Base-by-base conservation (phyloP, 129 eudicot species). In the Chrysanthemum makinoi region DNA sequence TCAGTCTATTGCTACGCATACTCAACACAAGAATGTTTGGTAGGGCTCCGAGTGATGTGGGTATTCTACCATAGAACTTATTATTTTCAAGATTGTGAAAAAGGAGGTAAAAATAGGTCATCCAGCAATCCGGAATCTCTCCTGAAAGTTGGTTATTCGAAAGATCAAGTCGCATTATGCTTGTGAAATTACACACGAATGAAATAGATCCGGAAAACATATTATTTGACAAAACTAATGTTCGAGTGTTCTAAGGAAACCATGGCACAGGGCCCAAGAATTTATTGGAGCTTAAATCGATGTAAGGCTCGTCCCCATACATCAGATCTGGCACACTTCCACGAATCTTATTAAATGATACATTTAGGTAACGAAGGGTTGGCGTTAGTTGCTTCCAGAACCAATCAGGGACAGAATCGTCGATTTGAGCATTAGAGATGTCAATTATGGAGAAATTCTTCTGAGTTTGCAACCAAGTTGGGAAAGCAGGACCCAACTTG, bases 51-150 rank as follows among this genome's bases (percentile, higher is more conserved):
- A 79, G 50, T 39, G 57, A 35, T 35, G 44, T 0, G 9, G 44
- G 44, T 1, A 35, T 35, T 1, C 1, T 1, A 0, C 83, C 79
- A 2, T 66, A 56, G 17, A 78, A 43, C 11, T 64, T 71, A 55
- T 78, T 78, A 24, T 55, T 54, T 16, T 56, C 77, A n/a, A 78
- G 52, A 78, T 71, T 78, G 50, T 73, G 70, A 59, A 65, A 44
- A 16, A 9, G 14, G 57, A 79, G 44, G 1, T 18, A 19, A 22
- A 44, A n/a, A 48, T 72, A 44, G 48, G 24, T 48, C 72, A 33
- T 33, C 80, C 75, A 76, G 22, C 80, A 77, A 17, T 70, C 50
- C 1, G 83, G 83, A 65, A 82, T 68, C 66, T 73, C 77, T 48
- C 86, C 86, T 9, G 68, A 66, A 10, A 81, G 39, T 22, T 19